phyloP scores from a whole-genome alignment of 805 yeast genomes.

The Schwanniomyces yamadae region DNA sequence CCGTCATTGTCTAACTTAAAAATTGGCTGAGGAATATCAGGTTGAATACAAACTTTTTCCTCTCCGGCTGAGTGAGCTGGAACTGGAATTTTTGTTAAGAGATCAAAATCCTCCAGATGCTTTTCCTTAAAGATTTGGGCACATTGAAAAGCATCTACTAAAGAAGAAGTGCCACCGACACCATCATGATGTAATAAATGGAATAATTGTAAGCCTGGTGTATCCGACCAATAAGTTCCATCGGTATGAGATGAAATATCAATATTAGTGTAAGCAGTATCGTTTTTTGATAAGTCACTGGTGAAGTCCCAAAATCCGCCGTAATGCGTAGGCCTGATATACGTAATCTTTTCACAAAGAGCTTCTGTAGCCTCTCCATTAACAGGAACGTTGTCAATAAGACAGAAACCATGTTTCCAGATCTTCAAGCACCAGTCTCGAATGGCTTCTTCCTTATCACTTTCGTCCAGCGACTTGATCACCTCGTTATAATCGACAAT shows the following conservation, averaged over 20 bases:
- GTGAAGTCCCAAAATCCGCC: conserved; percentile 85
- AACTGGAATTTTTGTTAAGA: conserved; percentile 48
- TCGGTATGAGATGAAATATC: conserved; percentile 67
- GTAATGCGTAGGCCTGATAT: conserved; percentile 67
- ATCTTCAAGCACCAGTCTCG: conserved; percentile 56
- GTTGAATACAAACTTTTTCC: conserved; percentile 57
- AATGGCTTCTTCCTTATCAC: conserved; percentile 42
- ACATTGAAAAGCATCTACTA: conserved; percentile 65
- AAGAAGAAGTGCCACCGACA: conserved; percentile 64
- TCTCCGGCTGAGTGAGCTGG: conserved; percentile 81
- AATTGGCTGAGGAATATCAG: conserved; percentile 55
- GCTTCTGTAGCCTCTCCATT: conserved; percentile 57
- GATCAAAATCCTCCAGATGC: conserved; percentile 51
- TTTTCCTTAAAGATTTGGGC: conserved; percentile 48
- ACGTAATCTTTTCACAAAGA: conserved; percentile 56
- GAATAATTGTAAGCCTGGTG: conserved; percentile 70
- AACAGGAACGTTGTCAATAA: conserved; percentile 60
- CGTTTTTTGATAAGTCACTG: conserved; percentile 62
- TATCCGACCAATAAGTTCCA: conserved; percentile 72
- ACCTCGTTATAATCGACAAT: conserved; percentile 47
- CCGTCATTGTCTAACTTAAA: conserved; percentile 54
- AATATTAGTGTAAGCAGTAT: conserved; percentile 69
- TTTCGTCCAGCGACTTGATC: conserved; percentile 31
- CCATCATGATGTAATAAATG: conserved; percentile 66
- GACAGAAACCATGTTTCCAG: conserved; percentile 58